These are phyloP conservation scores for Lichtheimia hyalospora DNA, from an alignment of 371 early-diverging fungal genomes.

Conservation along the genomic window DNA sequence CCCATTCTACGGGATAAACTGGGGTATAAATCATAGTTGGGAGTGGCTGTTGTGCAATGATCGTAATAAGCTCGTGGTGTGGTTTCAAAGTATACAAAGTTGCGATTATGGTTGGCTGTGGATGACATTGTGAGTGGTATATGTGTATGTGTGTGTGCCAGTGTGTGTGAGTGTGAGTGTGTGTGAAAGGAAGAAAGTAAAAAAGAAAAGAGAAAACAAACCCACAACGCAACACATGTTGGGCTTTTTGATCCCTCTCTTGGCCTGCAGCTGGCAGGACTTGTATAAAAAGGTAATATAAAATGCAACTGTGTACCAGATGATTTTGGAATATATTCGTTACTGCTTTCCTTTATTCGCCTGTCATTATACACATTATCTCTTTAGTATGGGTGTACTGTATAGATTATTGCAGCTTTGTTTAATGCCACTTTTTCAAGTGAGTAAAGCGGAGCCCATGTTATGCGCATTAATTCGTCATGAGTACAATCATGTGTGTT, in stretches of 20 bases:
- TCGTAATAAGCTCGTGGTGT: slow-evolving; percentile 40
- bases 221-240: too few relatives aligned
- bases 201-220: slow-evolving; percentile 7
- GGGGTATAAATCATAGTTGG: slow-evolving; percentile 46
- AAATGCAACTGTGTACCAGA: slow-evolving; percentile 3
- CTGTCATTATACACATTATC: background rate
- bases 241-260: too few relatives aligned
- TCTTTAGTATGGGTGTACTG: background rate
- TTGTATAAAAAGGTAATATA: slow-evolving; percentile 2
- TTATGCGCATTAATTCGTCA: slow-evolving; percentile 1
- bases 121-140: slow-evolving; percentile 11
- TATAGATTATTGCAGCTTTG: background rate
- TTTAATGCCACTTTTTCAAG: background rate
- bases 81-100: slow-evolving; percentile 29
- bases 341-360: background rate
- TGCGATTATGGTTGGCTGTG: slow-evolving; percentile 1
- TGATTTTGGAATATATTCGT: slow-evolving; percentile 13
- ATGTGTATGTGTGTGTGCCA: too few relatives aligned
- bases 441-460: too few relatives aligned
- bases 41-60: slow-evolving; percentile 29
- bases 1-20: slow-evolving; percentile 31
- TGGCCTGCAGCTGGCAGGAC: background rate
- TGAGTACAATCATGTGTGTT: background rate
- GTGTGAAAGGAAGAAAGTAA: slow-evolving; percentile 1
- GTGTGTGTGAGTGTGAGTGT: slow-evolving; percentile 9